Percentiles rank a stretch among this genome's conserved stretches.
phyloP scores from a whole-genome alignment of 768 basidiomycete genomes.

The Kwoniella sp. region DNA sequence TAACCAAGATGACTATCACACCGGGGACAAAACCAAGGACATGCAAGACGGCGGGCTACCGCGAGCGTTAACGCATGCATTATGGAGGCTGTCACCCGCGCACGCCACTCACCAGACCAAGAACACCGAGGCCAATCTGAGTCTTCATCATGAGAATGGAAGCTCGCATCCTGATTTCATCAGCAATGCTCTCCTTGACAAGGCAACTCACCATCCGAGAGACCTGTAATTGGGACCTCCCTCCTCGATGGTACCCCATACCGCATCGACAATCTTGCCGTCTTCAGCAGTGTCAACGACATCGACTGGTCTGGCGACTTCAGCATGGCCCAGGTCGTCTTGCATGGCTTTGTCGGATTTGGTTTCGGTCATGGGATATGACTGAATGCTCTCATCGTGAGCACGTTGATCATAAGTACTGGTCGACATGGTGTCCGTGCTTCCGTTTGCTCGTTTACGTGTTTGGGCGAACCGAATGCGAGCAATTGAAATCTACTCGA shows the following conservation, averaged over 20 bases:
- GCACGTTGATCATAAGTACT: neutral
- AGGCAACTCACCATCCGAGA: conserved; percentile 26
- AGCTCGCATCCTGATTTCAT: neutral
- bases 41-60: conserved; percentile 24
- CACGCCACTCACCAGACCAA: conserved; percentile 26
- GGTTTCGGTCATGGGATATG: conserved; percentile 2
- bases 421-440: neutral
- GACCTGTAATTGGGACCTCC: conserved; percentile 35
- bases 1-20: conserved; percentile 28
- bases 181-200: neutral
- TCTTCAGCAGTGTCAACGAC: conserved; percentile 4
- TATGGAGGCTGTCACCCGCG: no score
- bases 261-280: conserved; percentile 31
- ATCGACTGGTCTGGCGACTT: conserved; percentile 16
- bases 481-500: neutral
- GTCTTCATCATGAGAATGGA: conserved; percentile 30
- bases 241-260: conserved; percentile 36
- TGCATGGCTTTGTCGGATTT: conserved; percentile 13
- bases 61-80: no score
- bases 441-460: neutral
- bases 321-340: conserved; percentile 3
- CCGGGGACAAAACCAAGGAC: conserved; percentile 20
- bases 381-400: neutral
- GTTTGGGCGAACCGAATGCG: neutral
- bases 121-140: conserved; percentile 40